phyloP scores from a whole-genome alignment of 148 eudicot genomes.

The Nepenthes mirabilis region DNA sequence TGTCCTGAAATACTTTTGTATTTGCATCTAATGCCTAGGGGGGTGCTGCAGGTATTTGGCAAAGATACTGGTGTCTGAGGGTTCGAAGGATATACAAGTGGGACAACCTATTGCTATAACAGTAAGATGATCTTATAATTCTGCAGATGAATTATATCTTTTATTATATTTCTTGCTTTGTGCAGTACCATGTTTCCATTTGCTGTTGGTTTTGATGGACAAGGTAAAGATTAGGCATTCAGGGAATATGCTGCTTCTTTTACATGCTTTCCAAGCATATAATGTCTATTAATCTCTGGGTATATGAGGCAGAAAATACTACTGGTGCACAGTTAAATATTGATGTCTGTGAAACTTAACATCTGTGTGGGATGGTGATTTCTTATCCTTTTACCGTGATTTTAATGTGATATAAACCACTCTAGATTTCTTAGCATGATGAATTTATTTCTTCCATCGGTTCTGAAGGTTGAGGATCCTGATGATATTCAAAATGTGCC shows the following conservation, averaged over 20 bases:
- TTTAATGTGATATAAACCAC: neutral
- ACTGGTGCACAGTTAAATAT: too few species aligned
- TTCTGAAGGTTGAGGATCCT: constrained; percentile 65
- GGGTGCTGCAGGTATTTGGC: constrained; percentile 58
- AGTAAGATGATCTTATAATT: constrained; percentile 21
- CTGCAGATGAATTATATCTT: neutral
- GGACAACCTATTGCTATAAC: constrained; percentile 90
- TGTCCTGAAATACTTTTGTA: neutral
- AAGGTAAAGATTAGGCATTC: too few species aligned
- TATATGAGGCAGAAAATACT: too few species aligned
- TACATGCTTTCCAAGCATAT: too few species aligned
- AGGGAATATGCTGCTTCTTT: too few species aligned
- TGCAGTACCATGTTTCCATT: too few species aligned
- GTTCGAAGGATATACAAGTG: constrained; percentile 89
- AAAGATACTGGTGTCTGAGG: constrained; percentile 81
- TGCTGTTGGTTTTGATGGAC: too few species aligned
- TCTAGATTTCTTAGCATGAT: neutral
- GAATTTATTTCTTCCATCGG: constrained; percentile 3
- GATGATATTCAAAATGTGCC: constrained; percentile 62
- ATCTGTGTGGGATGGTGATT: neutral
- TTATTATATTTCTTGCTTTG: too few species aligned
- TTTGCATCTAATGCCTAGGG: constrained; percentile 7
- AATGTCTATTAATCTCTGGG: too few species aligned
- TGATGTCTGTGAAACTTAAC: neutral
- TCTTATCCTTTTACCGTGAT: neutral